Base-by-base conservation (phyloP, 2,329 filamentous ascomycete species). In the Colletotrichum sp. region DNA sequence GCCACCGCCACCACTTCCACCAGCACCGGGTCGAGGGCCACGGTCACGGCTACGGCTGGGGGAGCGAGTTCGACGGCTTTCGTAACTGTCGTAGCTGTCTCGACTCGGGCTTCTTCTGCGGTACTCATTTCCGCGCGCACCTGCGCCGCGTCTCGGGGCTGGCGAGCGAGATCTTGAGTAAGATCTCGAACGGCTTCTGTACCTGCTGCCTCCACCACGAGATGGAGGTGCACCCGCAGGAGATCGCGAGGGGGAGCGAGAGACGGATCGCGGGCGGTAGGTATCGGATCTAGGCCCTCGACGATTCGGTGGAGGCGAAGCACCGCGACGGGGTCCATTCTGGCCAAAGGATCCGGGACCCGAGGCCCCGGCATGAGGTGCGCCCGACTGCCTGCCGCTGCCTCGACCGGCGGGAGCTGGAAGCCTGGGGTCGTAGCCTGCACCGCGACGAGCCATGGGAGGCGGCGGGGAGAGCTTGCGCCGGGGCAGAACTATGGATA, bases 401-500 rank as follows among this genome's bases (percentile, higher is more conserved):
- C 67, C 78, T 52, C 79, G 77, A 32, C 62, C 79, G 67, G 65
- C 81, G 62, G 84, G 84, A 6, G 84, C 87, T 61, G 88, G 87
- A 39, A 86, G 86, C 81, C 91, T 85, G 75, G 92, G 87, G 82
- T 92, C 88, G 79, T 92, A 90, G 78, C 91, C 90, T 73, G 89
- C 89, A 75, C 91, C 90, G 66, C 91, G 90, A 67, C 93, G 91
- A 68, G 94, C 92, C 7, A 91, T 91, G 2, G 95, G 95, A 19
- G 96, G 96, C 62, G 94, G 92, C 22, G 92, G 92, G 8, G 95
- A 96, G 81, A 98, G 95, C 80, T 95, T 95, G 81, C 94, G 93
- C 66, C 94, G 92, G 1, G 95, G 95, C 44, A 98, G 89, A 30
- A 98, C 95, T 79, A 98, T 97, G 61, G 95, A 97, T 65, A 98